Percentiles rank a stretch among this genome's conserved stretches.
Conservation (phyloP, 1,139 yeast genomes). For the Taphrina communis region DNA sequence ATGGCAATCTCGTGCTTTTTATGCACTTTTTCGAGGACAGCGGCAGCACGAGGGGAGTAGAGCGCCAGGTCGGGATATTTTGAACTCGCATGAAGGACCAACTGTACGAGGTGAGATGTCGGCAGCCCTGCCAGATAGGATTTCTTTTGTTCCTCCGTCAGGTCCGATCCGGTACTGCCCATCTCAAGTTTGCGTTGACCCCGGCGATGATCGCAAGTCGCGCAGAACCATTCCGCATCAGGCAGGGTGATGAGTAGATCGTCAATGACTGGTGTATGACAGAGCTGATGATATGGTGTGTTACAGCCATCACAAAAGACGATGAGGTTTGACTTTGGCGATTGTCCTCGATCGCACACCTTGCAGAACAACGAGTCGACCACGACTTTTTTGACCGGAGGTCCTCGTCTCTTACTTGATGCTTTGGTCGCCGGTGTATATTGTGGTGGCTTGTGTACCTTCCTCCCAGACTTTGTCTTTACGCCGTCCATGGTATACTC, state of each 20-base stretch:
- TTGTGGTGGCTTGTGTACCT: conserved; percentile 47
- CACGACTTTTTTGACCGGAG: conserved; percentile 41
- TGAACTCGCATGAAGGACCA: conserved; percentile 49
- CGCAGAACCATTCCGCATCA: conserved; percentile 57
- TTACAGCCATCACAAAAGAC: conserved; percentile 57
- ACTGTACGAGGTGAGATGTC: conserved; percentile 55
- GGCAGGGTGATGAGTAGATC: conserved; percentile 56
- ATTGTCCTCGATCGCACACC: conserved; percentile 54
- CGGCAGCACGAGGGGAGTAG: conserved; percentile 46
- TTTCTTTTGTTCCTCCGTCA: conserved; percentile 53
- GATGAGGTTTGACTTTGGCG: conserved; percentile 54
- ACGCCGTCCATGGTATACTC: conserved; percentile 47
- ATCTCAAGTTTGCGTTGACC: conserved; percentile 54
- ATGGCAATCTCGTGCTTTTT: conserved; percentile 40
- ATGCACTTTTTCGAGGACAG: conserved; percentile 39
- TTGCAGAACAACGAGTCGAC: conserved; percentile 53
- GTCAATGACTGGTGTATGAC: conserved; percentile 56
- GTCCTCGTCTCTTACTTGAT: conserved; percentile 38
- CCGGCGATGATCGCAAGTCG: conserved; percentile 53
- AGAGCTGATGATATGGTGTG: conserved; percentile 56
- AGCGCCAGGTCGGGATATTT: conserved; percentile 45
- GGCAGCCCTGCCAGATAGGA: conserved; percentile 54
- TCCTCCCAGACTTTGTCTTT: conserved; percentile 47
- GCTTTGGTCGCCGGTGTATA: conserved; percentile 44
- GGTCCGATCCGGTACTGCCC: conserved; percentile 52